Percentiles rank a stretch among this genome's conserved stretches.
Evolutionary conservation across 2,329 filamentous ascomycete genomes (phyloP).

Genomic region (Fusarium hainanense): DNA sequence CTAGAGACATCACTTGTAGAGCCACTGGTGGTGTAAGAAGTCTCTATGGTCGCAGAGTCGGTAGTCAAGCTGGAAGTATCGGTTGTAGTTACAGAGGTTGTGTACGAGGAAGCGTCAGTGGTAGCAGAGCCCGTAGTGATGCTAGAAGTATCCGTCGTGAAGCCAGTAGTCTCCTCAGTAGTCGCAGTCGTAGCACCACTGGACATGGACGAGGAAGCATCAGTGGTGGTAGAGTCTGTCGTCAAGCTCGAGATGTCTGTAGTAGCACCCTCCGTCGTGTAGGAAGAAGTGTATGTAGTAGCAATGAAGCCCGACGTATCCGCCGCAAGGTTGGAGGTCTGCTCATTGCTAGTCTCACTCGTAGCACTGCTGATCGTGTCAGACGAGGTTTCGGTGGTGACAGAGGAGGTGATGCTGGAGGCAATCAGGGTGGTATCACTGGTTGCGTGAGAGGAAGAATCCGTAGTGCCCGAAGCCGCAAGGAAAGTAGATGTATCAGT

Average conservation of each 20-base stretch:
- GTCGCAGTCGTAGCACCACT: background rate
- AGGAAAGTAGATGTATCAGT: background rate
- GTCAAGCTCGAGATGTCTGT: background rate
- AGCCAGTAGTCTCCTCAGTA: background rate
- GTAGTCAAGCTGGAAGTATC: background rate
- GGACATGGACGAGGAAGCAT: background rate
- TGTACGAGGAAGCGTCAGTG: background rate
- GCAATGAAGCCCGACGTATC: background rate
- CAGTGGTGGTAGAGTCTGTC: background rate
- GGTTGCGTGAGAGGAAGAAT: background rate
- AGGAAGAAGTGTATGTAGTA: background rate
- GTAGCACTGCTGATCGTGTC: background rate
- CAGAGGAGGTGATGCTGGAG: background rate
- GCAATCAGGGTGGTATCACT: background rate
- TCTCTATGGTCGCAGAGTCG: background rate
- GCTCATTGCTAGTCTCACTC: background rate
- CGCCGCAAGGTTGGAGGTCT: background rate
- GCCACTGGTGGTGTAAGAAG: background rate
- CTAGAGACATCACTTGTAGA: background rate
- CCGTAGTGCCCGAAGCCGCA: background rate
- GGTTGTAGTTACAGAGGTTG: background rate
- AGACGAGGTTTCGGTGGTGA: background rate
- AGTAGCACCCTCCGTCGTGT: background rate
- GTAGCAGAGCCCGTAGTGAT: background rate
- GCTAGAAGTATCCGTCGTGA: background rate